phyloP scores from a whole-genome alignment of 345 rosid species.

The Boechera divaricarpa region DNA sequence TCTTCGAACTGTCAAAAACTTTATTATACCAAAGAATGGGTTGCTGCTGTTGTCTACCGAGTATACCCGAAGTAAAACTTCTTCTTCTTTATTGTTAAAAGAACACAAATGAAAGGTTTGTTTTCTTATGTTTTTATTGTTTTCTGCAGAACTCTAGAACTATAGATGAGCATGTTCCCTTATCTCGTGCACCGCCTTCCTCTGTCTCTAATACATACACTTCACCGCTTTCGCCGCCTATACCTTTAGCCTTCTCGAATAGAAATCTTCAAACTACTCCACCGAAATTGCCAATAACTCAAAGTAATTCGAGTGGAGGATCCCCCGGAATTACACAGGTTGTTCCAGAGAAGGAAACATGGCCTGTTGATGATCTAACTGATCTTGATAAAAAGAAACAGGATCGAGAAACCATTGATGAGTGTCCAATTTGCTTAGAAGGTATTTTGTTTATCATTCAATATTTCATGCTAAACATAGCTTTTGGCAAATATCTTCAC shows the following conservation, averaged over 20 bases:
- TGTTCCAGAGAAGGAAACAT: conserved; percentile 58
- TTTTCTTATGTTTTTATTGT: conserved; percentile 12
- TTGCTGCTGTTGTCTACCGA: conserved; percentile 87
- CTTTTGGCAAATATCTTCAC: not conserved
- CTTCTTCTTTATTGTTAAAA: conserved; percentile 43
- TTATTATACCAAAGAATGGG: conserved; percentile 53
- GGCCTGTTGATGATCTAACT: conserved; percentile 46
- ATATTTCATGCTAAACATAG: not conserved
- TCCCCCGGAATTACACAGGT: conserved; percentile 46
- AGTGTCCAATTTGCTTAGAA: conserved; percentile 93
- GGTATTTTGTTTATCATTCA: conserved; percentile 49
- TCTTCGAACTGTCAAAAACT: not conserved
- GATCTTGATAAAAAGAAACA: conserved; percentile 52
- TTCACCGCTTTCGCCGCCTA: conserved; percentile 79
- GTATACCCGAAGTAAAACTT: conserved; percentile 69
- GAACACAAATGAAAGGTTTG: not conserved
- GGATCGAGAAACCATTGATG: conserved; percentile 56
- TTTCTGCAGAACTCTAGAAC: conserved; percentile 61
- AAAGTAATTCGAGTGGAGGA: conserved; percentile 49
- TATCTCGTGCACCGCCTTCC: conserved; percentile 55
- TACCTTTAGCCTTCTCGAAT: conserved; percentile 55
- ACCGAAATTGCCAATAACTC: conserved; percentile 49
- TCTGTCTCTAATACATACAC: conserved; percentile 64
- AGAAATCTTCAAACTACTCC: conserved; percentile 56
- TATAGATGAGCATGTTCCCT: conserved; percentile 66